phyloP scores from a whole-genome alignment of 805 yeast species.

The Metschnikowia rubicola region DNA sequence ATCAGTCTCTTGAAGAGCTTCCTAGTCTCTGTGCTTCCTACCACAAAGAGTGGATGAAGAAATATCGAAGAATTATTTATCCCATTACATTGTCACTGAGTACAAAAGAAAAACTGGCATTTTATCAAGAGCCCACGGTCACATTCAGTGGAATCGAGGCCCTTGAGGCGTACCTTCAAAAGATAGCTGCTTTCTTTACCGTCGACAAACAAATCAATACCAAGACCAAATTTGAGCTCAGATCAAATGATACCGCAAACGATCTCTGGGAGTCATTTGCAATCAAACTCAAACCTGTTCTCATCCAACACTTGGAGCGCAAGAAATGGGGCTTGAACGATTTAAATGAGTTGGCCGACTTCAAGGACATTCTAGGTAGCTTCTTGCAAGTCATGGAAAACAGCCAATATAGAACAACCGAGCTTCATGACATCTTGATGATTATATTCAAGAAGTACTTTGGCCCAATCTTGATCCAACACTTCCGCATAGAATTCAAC shows the following conservation, averaged over 20 bases:
- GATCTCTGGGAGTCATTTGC: constrained; percentile 75
- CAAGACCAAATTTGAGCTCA: constrained; percentile 60
- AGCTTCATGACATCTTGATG: constrained; percentile 60
- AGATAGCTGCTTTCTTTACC: constrained; percentile 71
- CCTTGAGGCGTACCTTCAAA: constrained; percentile 54
- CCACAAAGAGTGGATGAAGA: constrained; percentile 65
- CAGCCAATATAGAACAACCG: constrained; percentile 55
- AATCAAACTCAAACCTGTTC: constrained; percentile 55
- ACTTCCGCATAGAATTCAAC: constrained; percentile 60
- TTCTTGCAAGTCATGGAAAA: constrained; percentile 76
- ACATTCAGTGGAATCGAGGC: constrained; percentile 30
- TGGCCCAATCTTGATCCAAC: constrained; percentile 51
- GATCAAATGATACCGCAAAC: constrained; percentile 57
- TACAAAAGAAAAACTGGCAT: constrained; percentile 23
- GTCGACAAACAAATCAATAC: constrained; percentile 67
- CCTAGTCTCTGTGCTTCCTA: constrained; percentile 61
- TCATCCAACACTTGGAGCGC: constrained; percentile 46
- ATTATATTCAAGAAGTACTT: constrained; percentile 54
- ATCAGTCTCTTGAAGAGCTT: constrained; percentile 64
- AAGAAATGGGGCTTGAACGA: constrained; percentile 29
- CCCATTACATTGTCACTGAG: constrained; percentile 46
- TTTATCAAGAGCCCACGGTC: constrained; percentile 31
- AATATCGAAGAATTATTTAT: constrained; percentile 67
- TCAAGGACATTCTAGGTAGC: constrained; percentile 64
- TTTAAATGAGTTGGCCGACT: constrained; percentile 45